Base-by-base conservation (phyloP, 2,329 filamentous ascomycete species). In the Aspergillus glaucus region DNA sequence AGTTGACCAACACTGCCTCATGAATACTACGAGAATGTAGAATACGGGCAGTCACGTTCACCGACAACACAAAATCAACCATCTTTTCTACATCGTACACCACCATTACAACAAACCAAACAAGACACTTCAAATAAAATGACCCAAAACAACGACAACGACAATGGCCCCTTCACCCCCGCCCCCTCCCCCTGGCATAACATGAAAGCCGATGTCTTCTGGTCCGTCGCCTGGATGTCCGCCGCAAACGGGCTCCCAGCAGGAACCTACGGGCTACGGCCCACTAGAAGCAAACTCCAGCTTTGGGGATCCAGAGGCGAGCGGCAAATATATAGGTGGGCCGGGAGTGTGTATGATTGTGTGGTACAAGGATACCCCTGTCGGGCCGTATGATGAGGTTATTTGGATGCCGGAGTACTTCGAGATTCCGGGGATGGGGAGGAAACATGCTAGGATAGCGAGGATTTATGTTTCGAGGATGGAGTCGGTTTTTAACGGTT, bases 341-440 rank as follows among this genome's bases (percentile, higher is more conserved):
- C 14, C 12, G 6, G 12, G 22, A 0, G 10, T 19, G 12, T 24
- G 21, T 26, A 43, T 43, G 41, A 26, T 43, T 43, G 3, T 43
- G 19, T 4, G 21, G 14, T 43, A 43, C 24, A 24, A 3, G 7
- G 19, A 43, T 7, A 24, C 21, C 3, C 22, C 40, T 19, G 24
- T 22, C 37, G 44, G 44, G 5, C 44, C 44, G 12, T 45, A 45
- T 26, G 44, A 45, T 8, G 44, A 45, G 32, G 34, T 45, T 10
- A 36, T 45, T 26, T 39, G 44, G 44, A 37, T 37, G 12, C 44
- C 32, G n/a, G 44, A 32, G 19, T 37, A 24, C 3, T 45, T 24
- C 14, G 19, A 45, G 15, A 10, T 39, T 21, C 44, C 44, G 10
- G n/a, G 8, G n/a, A 15, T 8, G 17, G 21, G 34, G 21, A 34